A percentile compares a stretch with the other conserved stretches of the same genome.
Evolutionary conservation across 805 yeast genomes (phyloP).

Genomic region (Sugiyamaella chiloensis): DNA sequence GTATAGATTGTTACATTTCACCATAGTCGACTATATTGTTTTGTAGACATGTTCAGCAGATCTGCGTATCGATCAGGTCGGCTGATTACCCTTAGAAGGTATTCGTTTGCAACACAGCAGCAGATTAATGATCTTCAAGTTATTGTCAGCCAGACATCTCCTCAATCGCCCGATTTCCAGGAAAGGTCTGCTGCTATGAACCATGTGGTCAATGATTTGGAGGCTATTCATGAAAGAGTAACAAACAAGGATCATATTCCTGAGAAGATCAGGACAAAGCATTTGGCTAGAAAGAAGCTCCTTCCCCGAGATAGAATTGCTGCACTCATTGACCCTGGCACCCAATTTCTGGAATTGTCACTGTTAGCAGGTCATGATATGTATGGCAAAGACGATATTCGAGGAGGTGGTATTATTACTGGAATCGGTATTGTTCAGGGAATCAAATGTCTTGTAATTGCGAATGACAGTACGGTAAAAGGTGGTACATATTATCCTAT

Average conservation of each 20-base stretch:
- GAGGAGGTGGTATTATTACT: conserved; percentile 34
- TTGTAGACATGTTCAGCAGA: too few species aligned
- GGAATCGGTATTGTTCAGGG: conserved; percentile 33
- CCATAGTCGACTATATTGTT: too few species aligned
- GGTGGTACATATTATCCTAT: conserved; percentile 37
- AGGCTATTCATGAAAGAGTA: conserved; percentile 21
- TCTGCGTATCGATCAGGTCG: too few species aligned
- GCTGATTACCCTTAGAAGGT: background rate
- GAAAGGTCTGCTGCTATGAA: conserved; percentile 24
- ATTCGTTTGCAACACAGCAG: conserved; percentile 12
- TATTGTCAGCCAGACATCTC: conserved; percentile 24
- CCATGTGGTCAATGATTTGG: conserved; percentile 19
- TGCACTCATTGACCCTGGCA: conserved; percentile 31
- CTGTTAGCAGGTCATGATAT: conserved; percentile 31
- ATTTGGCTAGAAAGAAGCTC: conserved; percentile 29
- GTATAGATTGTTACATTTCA: too few species aligned
- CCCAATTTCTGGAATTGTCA: conserved; percentile 31
- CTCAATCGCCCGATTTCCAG: conserved; percentile 25
- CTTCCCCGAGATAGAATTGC: conserved; percentile 33
- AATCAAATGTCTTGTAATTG: conserved; percentile 31
- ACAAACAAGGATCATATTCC: conserved; percentile 26
- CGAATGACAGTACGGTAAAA: conserved; percentile 34
- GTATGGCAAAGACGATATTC: conserved; percentile 32
- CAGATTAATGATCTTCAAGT: conserved; percentile 18
- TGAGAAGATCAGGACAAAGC: conserved; percentile 30